Base-by-base conservation (phyloP, 495 filamentous ascomycete species). In the Xylaria curta region DNA sequence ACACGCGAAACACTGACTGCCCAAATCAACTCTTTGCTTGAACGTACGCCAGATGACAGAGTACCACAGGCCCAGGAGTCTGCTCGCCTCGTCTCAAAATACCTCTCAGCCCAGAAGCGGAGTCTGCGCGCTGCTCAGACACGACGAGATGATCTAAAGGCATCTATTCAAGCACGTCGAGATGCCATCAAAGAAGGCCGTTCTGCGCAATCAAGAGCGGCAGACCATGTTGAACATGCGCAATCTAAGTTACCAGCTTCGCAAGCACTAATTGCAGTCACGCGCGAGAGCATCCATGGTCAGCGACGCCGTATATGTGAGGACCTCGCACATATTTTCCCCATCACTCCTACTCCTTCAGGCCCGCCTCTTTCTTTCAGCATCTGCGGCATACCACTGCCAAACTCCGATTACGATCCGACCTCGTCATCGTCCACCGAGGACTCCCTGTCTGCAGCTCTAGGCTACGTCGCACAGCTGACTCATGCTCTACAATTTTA, bases 251-350 rank as follows among this genome's bases (percentile, higher is more conserved):
- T 96, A 62, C 74, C 82, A 0, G 80, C 86, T 12, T 89, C 87
- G 65, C 81, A 81, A 19, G 78, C 82, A n/a, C 78, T 91, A 12
- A 81, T 91, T 21, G 79, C 83, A 12, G 76, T 86, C 21, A 90
- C 88, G 17, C 85, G 83, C 51, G 85, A 91, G 47, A 89, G 90
- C 21, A 88, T 91, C 49, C 90, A 88, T 74, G 93, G 91, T 31
- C 96, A 99, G 80, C 89, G 93, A 38, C 88, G 95, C 8, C 90
- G 96, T 24, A 92, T 98, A 66, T 93, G 93, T 75, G 92, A 94
- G 76, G 94, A 97, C 74, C 84, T 98, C 0, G 81, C 90, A 26
- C 79, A 81, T 15, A 91, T 97, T 70, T 98, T 93, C 78, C 91
- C 92, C 19, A 97, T 98, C 69, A 87, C 89, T 15, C 90, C 94